Evolutionary conservation across 2,329 filamentous ascomycete species (phyloP).

Genomic region (Lasiodiplodia gonubiensis): DNA sequence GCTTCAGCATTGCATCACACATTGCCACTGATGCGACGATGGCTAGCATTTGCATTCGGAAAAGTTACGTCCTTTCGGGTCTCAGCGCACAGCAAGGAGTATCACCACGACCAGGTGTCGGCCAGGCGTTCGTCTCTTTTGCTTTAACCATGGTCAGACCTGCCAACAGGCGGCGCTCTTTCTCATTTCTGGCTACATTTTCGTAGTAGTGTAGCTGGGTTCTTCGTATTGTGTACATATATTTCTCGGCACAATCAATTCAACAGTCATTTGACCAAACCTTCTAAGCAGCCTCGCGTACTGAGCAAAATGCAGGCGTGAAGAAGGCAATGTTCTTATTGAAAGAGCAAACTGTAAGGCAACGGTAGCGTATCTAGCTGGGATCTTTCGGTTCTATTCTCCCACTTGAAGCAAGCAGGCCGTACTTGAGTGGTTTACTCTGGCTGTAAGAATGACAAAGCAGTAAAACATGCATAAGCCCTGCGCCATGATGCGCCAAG

Average conservation of each 20-base stretch:
- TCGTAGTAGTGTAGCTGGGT: neutral
- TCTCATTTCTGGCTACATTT: neutral
- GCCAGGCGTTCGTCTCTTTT: neutral
- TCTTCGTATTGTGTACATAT: constrained; percentile 8
- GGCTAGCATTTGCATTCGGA: neutral
- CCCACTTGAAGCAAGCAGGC: neutral
- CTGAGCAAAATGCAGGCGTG: neutral
- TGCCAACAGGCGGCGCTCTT: neutral
- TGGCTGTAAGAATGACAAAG: constrained; percentile 17
- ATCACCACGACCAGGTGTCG: neutral
- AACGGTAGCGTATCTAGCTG: no score
- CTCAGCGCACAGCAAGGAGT: neutral
- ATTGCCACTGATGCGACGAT: neutral
- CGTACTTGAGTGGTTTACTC: neutral
- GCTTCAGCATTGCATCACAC: neutral
- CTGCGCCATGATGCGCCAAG: constrained; percentile 12
- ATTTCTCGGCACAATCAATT: constrained; percentile 2
- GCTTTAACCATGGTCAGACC: neutral
- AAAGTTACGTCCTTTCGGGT: neutral
- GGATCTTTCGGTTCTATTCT: no score
- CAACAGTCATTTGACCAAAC: neutral
- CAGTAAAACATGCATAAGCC: constrained; percentile 6
- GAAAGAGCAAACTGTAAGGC: neutral
- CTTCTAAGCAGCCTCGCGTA: neutral
- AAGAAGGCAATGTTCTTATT: neutral